These are phyloP conservation scores for Crithidia brevicula DNA, from an alignment of 208 protist species.

Conservation along the genomic window DNA sequence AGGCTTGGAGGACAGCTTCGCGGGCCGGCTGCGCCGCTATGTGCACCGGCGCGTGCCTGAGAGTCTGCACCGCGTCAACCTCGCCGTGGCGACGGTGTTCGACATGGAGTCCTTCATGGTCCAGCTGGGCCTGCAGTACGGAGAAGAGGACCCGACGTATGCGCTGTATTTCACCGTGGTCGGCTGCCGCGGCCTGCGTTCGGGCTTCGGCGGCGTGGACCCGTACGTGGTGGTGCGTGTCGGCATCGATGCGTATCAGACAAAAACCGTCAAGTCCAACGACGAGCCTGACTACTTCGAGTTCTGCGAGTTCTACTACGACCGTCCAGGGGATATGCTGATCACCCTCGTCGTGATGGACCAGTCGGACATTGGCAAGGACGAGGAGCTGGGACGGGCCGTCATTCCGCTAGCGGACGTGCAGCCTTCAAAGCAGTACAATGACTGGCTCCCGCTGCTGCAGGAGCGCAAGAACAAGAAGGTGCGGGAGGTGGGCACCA, in stretches of 20 bases:
- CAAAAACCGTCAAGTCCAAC: conserved; percentile 64
- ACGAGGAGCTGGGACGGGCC: conserved; percentile 68
- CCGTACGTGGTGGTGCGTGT: conserved; percentile 79
- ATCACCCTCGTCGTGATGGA: conserved; percentile 87
- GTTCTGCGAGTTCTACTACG: conserved; percentile 79
- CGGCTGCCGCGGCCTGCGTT: conserved; percentile 68
- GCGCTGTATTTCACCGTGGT: conserved; percentile 78
- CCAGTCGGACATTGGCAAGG: conserved; percentile 53
- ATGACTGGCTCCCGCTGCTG: conserved; percentile 70
- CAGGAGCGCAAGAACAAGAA: conserved; percentile 31
- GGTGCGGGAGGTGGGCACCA: conserved; percentile 46
- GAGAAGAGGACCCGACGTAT: conserved; percentile 72
- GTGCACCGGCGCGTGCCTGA: conserved; percentile 58
- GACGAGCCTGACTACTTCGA: conserved; percentile 86
- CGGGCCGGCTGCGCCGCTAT: conserved; percentile 74
- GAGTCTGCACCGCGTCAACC: conserved; percentile 76
- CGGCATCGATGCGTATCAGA: conserved; percentile 73
- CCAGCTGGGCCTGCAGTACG: conserved; percentile 61
- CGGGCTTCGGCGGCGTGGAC: conserved; percentile 57
- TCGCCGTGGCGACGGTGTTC: conserved; percentile 74
- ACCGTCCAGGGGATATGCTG: conserved; percentile 43
- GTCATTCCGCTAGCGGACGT: conserved; percentile 56
- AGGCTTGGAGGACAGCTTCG: conserved; percentile 45
- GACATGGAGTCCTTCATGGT: conserved; percentile 87
- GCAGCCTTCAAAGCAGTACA: conserved; percentile 51